Conservation (phyloP, 2,329 filamentous ascomycete genomes). For the Mariannaea elegans region DNA sequence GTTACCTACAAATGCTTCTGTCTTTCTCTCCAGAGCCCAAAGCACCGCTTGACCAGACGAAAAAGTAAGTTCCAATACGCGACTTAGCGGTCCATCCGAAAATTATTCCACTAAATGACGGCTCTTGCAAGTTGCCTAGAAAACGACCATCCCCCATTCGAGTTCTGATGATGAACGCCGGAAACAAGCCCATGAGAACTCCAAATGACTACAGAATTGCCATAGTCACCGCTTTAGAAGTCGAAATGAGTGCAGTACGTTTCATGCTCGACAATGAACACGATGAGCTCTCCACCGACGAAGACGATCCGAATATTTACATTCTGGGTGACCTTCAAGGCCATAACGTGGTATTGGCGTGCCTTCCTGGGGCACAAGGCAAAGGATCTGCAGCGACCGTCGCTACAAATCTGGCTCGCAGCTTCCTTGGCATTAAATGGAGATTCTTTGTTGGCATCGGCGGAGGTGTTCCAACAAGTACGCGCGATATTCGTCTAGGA, state of each 20-base stretch:
- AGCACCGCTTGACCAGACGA: no score
- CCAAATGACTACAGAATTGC: constrained; percentile 34
- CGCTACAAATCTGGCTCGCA: constrained; percentile 33
- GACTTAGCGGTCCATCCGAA: no score
- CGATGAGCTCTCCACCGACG: constrained; percentile 16
- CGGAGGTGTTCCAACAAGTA: constrained; percentile 26
- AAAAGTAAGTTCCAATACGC: no score
- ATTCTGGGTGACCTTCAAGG: constrained; percentile 37
- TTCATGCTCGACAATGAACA: constrained; percentile 42
- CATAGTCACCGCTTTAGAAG: constrained; percentile 36
- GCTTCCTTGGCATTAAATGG: constrained; percentile 37
- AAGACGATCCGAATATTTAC: constrained; percentile 38
- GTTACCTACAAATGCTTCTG: no score
- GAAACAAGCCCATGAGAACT: no score
- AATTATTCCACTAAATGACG: no score
- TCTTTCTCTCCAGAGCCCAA: no score
- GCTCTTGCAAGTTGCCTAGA: no score
- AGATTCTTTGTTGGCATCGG: constrained; percentile 40
- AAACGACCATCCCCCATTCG: no score
- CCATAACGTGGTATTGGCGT: constrained; percentile 41
- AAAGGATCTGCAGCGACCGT: constrained; percentile 38
- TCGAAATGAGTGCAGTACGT: constrained; percentile 41
- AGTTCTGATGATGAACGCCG: no score
- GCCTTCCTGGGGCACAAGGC: constrained; percentile 37
- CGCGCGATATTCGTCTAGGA: constrained; percentile 43